These are phyloP conservation scores for Mimosa pudica DNA, from an alignment of 306 rosid genomes.

Conservation along the genomic window DNA sequence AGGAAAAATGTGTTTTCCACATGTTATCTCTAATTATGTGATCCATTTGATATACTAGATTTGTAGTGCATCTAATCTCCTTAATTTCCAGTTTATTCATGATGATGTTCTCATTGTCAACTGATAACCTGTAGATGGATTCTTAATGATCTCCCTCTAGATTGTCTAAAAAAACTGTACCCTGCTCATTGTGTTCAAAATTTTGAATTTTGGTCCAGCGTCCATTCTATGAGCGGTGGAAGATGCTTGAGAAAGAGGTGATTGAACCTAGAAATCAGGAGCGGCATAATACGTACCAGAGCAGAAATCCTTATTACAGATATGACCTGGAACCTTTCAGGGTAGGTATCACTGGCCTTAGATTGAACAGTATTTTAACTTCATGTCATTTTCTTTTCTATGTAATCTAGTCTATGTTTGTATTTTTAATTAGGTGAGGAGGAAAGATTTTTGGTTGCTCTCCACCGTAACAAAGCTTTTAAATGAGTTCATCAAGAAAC, in stretches of 20 bases:
- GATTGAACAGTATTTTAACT: slow-evolving; percentile 28
- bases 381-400: slow-evolving; percentile 19
- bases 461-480: slow-evolving; percentile 87
- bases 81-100: neutral
- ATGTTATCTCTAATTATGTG: neutral
- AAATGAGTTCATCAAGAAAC: slow-evolving; percentile 89
- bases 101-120: neutral
- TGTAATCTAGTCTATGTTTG: slow-evolving; percentile 27
- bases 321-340: slow-evolving; percentile 98
- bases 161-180: slow-evolving; percentile 3
- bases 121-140: slow-evolving; percentile 17
- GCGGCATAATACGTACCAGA: slow-evolving; percentile 66
- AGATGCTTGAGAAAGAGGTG: slow-evolving; percentile 99
- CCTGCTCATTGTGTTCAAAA: slow-evolving; percentile 28
- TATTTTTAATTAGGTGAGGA: slow-evolving; percentile 80
- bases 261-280: slow-evolving; percentile 94
- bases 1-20: neutral
- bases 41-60: slow-evolving; percentile 4
- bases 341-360: slow-evolving; percentile 52
- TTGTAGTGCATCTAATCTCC: neutral
- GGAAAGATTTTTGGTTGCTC: slow-evolving; percentile 99
- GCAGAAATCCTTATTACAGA: slow-evolving; percentile 82
- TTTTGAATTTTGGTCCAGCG: slow-evolving; percentile 69
- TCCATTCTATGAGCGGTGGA: slow-evolving; percentile 97
- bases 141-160: neutral